These are phyloP conservation scores for Fusarium sororula DNA, from an alignment of 2,329 filamentous ascomycete genomes.

Conservation along the genomic window DNA sequence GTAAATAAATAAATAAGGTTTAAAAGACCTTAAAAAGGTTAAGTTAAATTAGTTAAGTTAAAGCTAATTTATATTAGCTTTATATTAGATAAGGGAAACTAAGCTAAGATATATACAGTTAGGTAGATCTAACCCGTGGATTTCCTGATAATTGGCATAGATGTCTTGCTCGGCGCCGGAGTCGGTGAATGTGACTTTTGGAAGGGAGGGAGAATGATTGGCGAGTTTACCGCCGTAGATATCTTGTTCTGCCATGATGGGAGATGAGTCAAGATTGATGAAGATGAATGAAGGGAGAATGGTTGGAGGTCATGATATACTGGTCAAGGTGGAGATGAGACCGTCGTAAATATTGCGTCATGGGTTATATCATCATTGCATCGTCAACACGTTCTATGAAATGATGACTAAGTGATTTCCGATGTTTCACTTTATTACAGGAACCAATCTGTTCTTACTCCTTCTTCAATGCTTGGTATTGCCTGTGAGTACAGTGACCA, in stretches of 20 bases:
- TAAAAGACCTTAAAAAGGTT: no score
- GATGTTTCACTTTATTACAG: no score
- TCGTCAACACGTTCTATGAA: not conserved
- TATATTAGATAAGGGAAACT: no score
- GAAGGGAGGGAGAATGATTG: not conserved
- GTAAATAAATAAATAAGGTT: no score
- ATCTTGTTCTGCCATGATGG: slow-evolving; percentile 12
- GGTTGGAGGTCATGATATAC: slow-evolving; percentile 5
- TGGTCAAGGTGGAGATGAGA: not conserved
- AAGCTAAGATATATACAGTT: no score
- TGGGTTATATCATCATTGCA: slow-evolving; percentile 25
- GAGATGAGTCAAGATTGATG: not conserved
- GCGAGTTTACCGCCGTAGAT: not conserved
- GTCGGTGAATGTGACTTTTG: not conserved
- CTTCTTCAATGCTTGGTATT: no score
- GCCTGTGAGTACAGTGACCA: no score
- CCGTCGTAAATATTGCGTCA: slow-evolving; percentile 24
- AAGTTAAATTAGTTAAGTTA: no score
- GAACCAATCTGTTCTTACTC: fast-evolving
- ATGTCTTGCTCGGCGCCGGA: slow-evolving; percentile 10
- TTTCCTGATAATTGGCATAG: not conserved
- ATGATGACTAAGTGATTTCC: fast-evolving
- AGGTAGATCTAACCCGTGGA: no score
- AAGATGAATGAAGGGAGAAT: not conserved
- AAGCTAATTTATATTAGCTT: no score